Percentiles rank a stretch among this genome's conserved stretches.
Conservation (phyloP, 129 eudicot genomes). For the Helianthus annuus region DNA sequence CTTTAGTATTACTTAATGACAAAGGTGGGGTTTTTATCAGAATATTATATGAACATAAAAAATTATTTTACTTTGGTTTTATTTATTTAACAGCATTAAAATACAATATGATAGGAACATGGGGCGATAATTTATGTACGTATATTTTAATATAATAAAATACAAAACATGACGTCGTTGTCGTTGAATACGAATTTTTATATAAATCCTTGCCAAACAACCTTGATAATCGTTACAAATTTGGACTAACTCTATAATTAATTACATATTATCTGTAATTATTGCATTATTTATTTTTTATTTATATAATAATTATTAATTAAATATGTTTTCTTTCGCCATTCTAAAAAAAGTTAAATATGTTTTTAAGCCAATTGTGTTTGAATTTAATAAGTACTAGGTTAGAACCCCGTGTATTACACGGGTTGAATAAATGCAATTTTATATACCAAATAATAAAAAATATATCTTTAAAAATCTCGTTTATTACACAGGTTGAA, state of each 20-base stretch:
- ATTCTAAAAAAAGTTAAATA: too few species aligned
- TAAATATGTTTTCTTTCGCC: too few species aligned
- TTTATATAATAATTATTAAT: not conserved
- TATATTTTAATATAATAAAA: conserved; percentile 27
- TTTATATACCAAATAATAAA: too few species aligned
- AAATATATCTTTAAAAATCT: too few species aligned
- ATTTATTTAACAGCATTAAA: not conserved
- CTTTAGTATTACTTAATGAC: not conserved
- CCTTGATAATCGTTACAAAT: conserved; percentile 39
- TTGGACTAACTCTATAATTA: conserved; percentile 41
- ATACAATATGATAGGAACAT: conserved; percentile 31
- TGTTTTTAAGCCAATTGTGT: too few species aligned
- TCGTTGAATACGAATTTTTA: conserved; percentile 44
- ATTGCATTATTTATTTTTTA: not conserved
- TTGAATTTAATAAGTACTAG: too few species aligned
- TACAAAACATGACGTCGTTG: conserved; percentile 39
- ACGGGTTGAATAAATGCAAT: too few species aligned
- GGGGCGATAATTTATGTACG: conserved; percentile 24
- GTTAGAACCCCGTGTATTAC: too few species aligned
- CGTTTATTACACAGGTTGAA: too few species aligned
- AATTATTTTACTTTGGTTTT: conserved; percentile 8
- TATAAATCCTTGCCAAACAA: conserved; percentile 41
- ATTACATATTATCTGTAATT: conserved; percentile 15
- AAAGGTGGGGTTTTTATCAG: conserved; percentile 30
- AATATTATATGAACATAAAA: conserved; percentile 26